Conservation (phyloP, 345 rosid species). For the Rhodamnia rubescens region DNA sequence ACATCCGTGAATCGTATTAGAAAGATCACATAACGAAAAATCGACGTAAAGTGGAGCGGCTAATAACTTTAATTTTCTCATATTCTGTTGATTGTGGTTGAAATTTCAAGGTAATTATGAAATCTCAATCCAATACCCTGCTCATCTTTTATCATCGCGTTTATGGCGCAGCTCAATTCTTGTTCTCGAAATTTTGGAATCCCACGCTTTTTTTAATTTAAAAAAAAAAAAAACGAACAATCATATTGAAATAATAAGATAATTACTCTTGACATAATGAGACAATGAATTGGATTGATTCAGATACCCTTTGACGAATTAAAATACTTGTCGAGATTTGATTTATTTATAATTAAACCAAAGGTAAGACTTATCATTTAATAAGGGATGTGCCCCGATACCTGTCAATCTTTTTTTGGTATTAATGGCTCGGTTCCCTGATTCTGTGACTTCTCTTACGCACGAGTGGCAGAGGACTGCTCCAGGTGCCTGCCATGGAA, state of each 20-base stretch:
- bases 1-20: fast-evolving
- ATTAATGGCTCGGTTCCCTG: not conserved
- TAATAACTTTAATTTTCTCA: not conserved
- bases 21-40: fast-evolving
- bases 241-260: too few relatives aligned
- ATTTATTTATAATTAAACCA: not conserved
- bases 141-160: too few relatives aligned
- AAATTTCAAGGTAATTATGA: too few relatives aligned
- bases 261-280: too few relatives aligned
- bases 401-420: too few relatives aligned
- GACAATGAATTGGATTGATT: not conserved
- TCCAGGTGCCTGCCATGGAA: not conserved
- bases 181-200: too few relatives aligned
- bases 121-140: too few relatives aligned
- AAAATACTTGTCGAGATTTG: not conserved
- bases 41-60: not conserved
- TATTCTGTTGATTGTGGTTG: too few relatives aligned
- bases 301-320: not conserved
- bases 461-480: not conserved
- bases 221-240: too few relatives aligned
- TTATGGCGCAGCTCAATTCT: too few relatives aligned
- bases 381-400: not conserved
- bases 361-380: not conserved
- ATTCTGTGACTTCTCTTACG: not conserved
- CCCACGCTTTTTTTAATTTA: too few relatives aligned